Evolutionary conservation across 208 protist genomes (phyloP).

Genomic region (Trypanosoma grayi): DNA sequence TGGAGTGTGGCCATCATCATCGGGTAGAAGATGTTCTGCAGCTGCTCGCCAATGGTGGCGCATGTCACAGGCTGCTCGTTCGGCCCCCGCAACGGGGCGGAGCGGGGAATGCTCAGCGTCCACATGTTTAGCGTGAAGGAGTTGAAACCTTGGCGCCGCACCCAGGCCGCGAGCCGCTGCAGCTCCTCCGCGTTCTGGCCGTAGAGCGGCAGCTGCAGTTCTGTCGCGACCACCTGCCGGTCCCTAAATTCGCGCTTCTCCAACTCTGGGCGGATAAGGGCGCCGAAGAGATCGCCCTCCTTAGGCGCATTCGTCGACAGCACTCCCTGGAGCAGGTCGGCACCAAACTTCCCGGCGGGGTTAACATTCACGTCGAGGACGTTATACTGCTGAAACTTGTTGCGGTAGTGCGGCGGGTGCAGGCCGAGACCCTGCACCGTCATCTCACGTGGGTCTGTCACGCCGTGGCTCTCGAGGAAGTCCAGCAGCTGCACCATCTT

Average conservation of each 20-base stretch:
- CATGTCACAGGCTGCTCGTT: slow-evolving; percentile 49
- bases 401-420: slow-evolving; percentile 78
- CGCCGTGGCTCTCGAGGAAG: slow-evolving; percentile 57
- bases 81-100: slow-evolving; percentile 27
- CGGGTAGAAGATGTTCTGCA: slow-evolving; percentile 97
- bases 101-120: slow-evolving; percentile 54
- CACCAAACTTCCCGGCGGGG: slow-evolving; percentile 63
- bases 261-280: slow-evolving; percentile 75
- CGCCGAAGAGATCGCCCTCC: slow-evolving; percentile 74
- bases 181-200: slow-evolving; percentile 77
- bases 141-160: slow-evolving; percentile 82
- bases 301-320: slow-evolving; percentile 69
- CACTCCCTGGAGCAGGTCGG: slow-evolving; percentile 71
- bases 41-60: slow-evolving; percentile 68
- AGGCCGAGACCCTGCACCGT: slow-evolving; percentile 87
- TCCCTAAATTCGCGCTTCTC: slow-evolving; percentile 73
- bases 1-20: slow-evolving; percentile 97
- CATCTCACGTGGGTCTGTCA: slow-evolving; percentile 61
- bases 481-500: slow-evolving; percentile 46
- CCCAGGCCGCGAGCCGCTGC: slow-evolving; percentile 66
- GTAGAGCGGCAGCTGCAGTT: slow-evolving; percentile 68
- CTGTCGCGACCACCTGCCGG: slow-evolving; percentile 57
- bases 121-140: slow-evolving; percentile 75
- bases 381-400: slow-evolving; percentile 84
- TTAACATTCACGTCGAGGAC: slow-evolving; percentile 72